Percentiles rank a stretch among this genome's conserved stretches.
Evolutionary conservation across 2,329 filamentous ascomycete genomes (phyloP).

Genomic region (Sordariomycetes sp.): DNA sequence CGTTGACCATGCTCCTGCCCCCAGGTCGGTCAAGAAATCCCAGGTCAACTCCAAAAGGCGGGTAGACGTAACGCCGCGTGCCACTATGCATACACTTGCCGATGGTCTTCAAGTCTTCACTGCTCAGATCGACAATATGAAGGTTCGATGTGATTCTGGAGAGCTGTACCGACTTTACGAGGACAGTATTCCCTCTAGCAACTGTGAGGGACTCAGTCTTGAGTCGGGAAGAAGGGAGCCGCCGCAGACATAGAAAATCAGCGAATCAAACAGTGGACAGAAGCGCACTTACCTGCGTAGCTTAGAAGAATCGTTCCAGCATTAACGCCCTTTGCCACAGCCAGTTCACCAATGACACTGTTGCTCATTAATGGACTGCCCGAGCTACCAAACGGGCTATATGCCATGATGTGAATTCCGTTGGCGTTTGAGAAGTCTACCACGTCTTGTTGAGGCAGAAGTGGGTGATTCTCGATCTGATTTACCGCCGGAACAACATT

Average conservation of each 20-base stretch:
- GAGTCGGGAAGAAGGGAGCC: too few species aligned
- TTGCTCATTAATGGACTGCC: slow-evolving; percentile 56
- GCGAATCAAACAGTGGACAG: too few species aligned
- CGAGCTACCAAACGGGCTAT: slow-evolving; percentile 57
- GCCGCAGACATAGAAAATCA: too few species aligned
- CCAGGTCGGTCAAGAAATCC: slow-evolving; percentile 71
- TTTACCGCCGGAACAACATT: slow-evolving; percentile 56
- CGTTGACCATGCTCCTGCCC: too few species aligned
- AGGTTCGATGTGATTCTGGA: slow-evolving; percentile 63
- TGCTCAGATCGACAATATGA: slow-evolving; percentile 51
- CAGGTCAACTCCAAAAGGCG: slow-evolving; percentile 59
- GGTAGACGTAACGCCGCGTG: slow-evolving; percentile 56
- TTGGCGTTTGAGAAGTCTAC: slow-evolving; percentile 59
- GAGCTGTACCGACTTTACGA: slow-evolving; percentile 64
- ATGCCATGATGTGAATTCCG: slow-evolving; percentile 64
- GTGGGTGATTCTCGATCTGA: slow-evolving; percentile 68
- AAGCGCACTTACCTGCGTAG: too few species aligned
- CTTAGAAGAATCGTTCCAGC: slow-evolving; percentile 57
- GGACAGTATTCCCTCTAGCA: slow-evolving; percentile 57
- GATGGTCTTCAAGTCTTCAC: slow-evolving; percentile 51
- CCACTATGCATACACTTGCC: slow-evolving; percentile 44
- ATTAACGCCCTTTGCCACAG: slow-evolving; percentile 52
- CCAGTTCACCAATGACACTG: slow-evolving; percentile 52
- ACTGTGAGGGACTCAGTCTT: slow-evolving; percentile 71
- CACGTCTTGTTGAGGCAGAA: slow-evolving; percentile 62